These are phyloP conservation scores for Acacia crassicarpa DNA, from an alignment of 306 rosid species.

Conservation along the genomic window DNA sequence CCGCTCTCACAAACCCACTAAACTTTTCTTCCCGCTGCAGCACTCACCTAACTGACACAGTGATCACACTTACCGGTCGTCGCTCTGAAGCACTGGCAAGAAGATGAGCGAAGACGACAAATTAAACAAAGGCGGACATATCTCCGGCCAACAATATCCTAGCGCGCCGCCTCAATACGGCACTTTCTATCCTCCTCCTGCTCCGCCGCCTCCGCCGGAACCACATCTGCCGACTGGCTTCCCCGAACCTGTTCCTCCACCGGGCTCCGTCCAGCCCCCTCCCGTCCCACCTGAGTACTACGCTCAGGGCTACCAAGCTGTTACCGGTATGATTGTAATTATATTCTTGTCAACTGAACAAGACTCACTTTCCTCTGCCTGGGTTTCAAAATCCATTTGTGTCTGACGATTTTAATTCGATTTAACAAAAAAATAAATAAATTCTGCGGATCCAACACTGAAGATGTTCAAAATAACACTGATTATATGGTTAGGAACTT, in stretches of 20 bases:
- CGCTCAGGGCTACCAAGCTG: conserved; percentile 1
- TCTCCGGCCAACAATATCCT: background rate
- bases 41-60: background rate
- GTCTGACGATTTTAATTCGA: background rate
- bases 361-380: background rate
- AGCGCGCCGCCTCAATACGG: background rate
- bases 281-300: background rate
- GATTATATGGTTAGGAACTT: background rate
- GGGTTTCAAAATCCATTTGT: background rate
- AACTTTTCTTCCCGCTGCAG: background rate
- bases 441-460: background rate
- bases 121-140: background rate
- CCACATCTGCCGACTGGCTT: background rate
- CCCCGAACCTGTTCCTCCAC: background rate
- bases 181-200: background rate
- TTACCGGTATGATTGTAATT: background rate
- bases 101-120: background rate
- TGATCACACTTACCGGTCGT: background rate
- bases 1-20: too few relatives aligned
- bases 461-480: background rate
- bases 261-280: background rate
- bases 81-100: background rate
- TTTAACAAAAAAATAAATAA: background rate
- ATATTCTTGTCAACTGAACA: background rate
- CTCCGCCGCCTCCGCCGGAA: background rate